Conservation (phyloP, 306 rosid genomes). For the Datisca glomerata region DNA sequence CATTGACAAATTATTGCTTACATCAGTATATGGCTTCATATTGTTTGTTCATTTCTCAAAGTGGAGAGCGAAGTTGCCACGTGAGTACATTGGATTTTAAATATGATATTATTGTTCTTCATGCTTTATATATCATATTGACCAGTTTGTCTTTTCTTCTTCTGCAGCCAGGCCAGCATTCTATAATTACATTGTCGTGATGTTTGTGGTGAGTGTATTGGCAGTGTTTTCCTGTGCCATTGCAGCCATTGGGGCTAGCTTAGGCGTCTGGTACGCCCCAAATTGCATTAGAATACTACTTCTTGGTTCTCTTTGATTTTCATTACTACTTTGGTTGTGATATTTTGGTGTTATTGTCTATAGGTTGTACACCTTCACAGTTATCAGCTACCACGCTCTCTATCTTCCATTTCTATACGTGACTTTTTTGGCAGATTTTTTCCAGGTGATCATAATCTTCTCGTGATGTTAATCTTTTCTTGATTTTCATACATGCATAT, state of each 20-base stretch:
- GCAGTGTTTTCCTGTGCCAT: conserved; percentile 45
- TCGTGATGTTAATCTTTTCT: background rate
- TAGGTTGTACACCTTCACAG: conserved; percentile 57
- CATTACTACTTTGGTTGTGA: background rate
- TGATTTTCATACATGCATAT: background rate
- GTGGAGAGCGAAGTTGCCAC: conserved; percentile 71
- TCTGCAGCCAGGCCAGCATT: conserved; percentile 64
- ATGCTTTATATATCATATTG: background rate
- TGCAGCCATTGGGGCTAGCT: conserved; percentile 32
- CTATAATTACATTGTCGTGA: conserved; percentile 41
- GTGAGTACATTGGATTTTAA: conserved; percentile 29
- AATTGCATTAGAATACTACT: conserved; percentile 3
- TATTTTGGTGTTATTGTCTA: conserved; percentile 10
- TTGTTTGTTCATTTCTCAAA: conserved; percentile 59
- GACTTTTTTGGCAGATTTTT: conserved; percentile 60
- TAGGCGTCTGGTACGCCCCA: conserved; percentile 51
- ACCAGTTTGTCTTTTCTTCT: conserved; percentile 12
- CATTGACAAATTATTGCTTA: conserved; percentile 38
- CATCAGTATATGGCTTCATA: conserved; percentile 64
- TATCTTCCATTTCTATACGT: conserved; percentile 61
- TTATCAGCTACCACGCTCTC: conserved; percentile 47
- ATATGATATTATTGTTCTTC: background rate
- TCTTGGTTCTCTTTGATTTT: background rate
- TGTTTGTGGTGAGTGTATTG: conserved; percentile 40
- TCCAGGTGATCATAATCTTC: conserved; percentile 30